Conservation (phyloP, 2,329 filamentous ascomycete species). For the Aureobasidium vineae region DNA sequence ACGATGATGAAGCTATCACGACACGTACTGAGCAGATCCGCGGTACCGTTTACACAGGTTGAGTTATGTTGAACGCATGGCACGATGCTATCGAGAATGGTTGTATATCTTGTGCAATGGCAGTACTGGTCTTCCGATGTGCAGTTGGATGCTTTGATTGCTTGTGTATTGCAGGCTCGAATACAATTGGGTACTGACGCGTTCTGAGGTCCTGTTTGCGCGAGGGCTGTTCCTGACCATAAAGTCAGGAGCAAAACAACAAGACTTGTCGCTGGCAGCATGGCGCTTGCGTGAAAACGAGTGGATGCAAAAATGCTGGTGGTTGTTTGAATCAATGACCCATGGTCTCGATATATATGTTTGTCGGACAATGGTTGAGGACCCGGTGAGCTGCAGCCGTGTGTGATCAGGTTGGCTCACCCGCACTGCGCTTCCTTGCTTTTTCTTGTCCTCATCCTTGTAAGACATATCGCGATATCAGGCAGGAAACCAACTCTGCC, state of each 20-base stretch:
- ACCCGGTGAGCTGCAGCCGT: background rate
- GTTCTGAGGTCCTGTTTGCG: constrained; percentile 22
- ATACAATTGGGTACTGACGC: constrained; percentile 18
- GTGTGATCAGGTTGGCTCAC: background rate
- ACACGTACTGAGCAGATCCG: constrained; percentile 8
- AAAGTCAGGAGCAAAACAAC: background rate
- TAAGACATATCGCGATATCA: background rate
- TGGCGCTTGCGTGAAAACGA: background rate
- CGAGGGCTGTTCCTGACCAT: background rate
- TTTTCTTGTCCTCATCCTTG: background rate
- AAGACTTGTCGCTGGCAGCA: background rate
- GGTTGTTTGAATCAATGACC: background rate
- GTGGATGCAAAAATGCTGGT: background rate
- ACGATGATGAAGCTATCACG: background rate
- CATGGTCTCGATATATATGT: background rate
- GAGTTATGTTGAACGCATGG: constrained; percentile 19
- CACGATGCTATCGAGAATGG: constrained; percentile 10
- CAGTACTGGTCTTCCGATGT: constrained; percentile 16
- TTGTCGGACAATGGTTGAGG: constrained; percentile 7
- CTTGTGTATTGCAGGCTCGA: constrained; percentile 8
- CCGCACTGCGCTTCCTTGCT: background rate
- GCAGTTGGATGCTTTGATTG: constrained; percentile 16
- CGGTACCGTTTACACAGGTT: constrained; percentile 5
- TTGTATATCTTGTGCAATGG: constrained; percentile 6
- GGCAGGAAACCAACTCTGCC: background rate